phyloP scores from a whole-genome alignment of 345 rosid genomes.

The Brassica carinata region DNA sequence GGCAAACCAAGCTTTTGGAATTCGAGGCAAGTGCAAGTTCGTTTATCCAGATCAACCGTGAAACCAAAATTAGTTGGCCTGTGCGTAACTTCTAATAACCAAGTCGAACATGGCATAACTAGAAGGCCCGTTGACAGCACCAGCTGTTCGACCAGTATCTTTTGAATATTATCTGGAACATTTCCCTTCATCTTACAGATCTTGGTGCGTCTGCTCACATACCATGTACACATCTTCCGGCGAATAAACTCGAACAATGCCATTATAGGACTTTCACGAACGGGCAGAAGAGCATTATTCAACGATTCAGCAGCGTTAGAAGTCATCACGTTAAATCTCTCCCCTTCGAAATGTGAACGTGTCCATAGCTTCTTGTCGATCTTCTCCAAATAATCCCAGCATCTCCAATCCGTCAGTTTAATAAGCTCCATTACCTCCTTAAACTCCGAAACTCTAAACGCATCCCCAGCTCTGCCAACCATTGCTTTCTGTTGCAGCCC shows the following conservation, averaged over 20 bases:
- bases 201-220: not conserved
- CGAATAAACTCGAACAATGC: no score
- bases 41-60: not conserved
- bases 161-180: not conserved
- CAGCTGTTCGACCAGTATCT: not conserved
- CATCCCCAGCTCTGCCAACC: not conserved
- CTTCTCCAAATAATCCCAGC: not conserved
- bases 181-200: not conserved
- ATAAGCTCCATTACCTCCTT: not conserved
- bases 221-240: no score
- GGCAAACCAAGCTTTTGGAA: not conserved
- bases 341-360: not conserved
- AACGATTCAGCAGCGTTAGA: not conserved
- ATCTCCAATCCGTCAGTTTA: not conserved
- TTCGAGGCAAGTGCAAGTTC: not conserved
- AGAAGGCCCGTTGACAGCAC: not conserved
- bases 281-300: not conserved
- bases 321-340: not conserved
- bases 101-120: not conserved
- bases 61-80: not conserved
- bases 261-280: no score
- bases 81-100: not conserved
- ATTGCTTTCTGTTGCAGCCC: not conserved
- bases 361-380: not conserved
- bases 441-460: not conserved